A percentile compares a stretch with the other conserved stretches of the same genome.
Conservation (phyloP, 2,329 filamentous ascomycete genomes). For the Colletotrichum camelliae region DNA sequence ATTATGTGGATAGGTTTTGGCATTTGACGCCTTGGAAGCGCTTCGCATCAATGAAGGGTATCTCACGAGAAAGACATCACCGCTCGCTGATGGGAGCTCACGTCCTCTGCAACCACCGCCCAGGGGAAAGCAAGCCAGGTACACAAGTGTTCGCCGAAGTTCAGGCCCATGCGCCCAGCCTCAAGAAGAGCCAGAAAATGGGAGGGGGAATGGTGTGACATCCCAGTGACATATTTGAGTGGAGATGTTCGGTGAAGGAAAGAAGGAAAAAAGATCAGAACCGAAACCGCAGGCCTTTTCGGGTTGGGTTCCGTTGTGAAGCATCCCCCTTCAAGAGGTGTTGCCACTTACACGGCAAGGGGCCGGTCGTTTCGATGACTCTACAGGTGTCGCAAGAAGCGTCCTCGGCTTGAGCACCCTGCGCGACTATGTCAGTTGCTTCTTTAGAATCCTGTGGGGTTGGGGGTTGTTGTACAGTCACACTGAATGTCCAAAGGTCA, state of each 20-base stretch:
- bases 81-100: not conserved
- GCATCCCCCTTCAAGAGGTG: not conserved
- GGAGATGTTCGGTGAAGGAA: not conserved
- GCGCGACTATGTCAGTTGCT: not conserved
- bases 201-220: not conserved
- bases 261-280: not conserved
- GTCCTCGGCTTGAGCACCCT: conserved; percentile 24
- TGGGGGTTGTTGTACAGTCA: conserved; percentile 44
- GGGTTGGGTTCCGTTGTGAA: not conserved
- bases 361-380: not conserved
- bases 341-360: not conserved
- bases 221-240: not conserved
- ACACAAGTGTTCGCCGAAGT: not conserved
- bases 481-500: conserved; percentile 42
- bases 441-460: not conserved
- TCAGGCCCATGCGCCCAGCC: not conserved
- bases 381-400: conserved; percentile 23
- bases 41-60: conserved; percentile 11
- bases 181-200: not conserved
- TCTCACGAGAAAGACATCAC: not conserved
- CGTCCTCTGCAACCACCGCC: not conserved
- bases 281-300: not conserved
- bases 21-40: not conserved
- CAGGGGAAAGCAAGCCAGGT: not conserved
- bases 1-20: not conserved